Conservation (phyloP, 192 early-diverging fungal species). For the Linderina pennispora region DNA sequence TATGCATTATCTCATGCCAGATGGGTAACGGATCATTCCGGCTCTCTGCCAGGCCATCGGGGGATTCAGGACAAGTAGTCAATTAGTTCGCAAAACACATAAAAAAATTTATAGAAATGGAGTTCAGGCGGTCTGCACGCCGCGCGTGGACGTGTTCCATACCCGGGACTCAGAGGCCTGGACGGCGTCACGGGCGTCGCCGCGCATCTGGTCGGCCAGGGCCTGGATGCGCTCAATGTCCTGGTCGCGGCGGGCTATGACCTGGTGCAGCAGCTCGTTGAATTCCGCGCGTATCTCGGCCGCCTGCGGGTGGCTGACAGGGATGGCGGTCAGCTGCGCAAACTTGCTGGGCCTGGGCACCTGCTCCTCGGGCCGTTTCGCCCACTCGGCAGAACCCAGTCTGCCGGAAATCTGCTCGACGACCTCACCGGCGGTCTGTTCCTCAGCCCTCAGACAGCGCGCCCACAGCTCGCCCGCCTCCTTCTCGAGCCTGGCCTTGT, state of each 20-base stretch:
- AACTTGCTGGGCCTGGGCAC: slow-evolving; percentile 4
- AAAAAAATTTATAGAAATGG: slow-evolving; percentile 1
- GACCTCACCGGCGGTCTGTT: slow-evolving; percentile 17
- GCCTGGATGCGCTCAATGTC: slow-evolving; percentile 39
- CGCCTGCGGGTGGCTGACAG: slow-evolving; percentile 40
- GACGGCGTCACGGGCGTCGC: slow-evolving; percentile 22
- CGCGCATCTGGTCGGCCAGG: slow-evolving; percentile 33
- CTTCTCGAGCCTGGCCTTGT: slow-evolving; percentile 15
- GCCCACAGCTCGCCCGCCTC: slow-evolving; percentile 15
- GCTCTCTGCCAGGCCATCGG: no score
- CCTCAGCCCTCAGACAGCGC: slow-evolving; percentile 25
- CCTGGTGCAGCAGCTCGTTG: slow-evolving; percentile 39
- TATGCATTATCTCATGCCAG: no score
- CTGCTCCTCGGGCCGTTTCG: background rate
- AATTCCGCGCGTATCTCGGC: slow-evolving; percentile 44
- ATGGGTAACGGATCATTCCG: no score
- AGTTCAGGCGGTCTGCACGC: slow-evolving; percentile 28
- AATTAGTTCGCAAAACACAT: background rate
- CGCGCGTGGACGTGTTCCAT: slow-evolving; percentile 32
- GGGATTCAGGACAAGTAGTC: no score
- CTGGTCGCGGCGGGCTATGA: slow-evolving; percentile 38
- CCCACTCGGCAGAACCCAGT: slow-evolving; percentile 25
- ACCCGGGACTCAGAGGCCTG: slow-evolving; percentile 18
- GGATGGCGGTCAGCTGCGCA: slow-evolving; percentile 12
- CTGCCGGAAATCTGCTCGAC: slow-evolving; percentile 37